A percentile compares a stretch with the other conserved stretches of the same genome.
Evolutionary conservation across 192 early-diverging fungal genomes (phyloP).

Genomic region (Backusella sp.): DNA sequence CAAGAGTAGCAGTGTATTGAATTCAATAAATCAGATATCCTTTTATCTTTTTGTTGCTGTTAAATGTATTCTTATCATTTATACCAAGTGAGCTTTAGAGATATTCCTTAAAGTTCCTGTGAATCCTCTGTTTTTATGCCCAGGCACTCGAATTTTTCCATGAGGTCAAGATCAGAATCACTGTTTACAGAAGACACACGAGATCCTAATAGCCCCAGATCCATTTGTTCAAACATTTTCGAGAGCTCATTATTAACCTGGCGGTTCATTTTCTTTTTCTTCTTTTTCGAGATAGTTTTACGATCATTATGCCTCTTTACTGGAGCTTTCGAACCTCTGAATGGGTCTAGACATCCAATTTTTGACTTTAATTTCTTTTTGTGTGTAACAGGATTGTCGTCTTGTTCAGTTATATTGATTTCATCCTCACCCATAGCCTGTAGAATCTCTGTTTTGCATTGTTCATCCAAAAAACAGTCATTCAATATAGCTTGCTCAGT

Average conservation of each 20-base stretch:
- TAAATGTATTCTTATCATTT: no score
- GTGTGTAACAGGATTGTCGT: not conserved
- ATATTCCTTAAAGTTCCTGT: no score
- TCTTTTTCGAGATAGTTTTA: not conserved
- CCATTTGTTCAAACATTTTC: not conserved
- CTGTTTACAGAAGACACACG: not conserved
- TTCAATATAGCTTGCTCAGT: not conserved
- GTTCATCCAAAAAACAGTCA: not conserved
- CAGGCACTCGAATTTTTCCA: no score
- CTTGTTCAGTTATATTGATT: no score
- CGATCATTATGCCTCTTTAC: not conserved
- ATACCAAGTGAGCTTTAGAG: no score
- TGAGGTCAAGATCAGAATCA: no score
- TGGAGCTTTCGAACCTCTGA: not conserved
- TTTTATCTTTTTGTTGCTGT: no score
- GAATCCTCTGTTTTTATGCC: no score
- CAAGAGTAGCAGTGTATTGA: no score
- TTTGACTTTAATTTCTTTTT: not conserved
- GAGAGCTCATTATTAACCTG: not conserved
- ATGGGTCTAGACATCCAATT: not conserved
- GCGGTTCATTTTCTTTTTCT: not conserved
- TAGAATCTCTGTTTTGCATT: not conserved
- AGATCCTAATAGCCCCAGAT: not conserved
- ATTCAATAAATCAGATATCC: no score
- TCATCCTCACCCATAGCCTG: not conserved